These are phyloP conservation scores for Neopestalotiopsis rosae DNA, from an alignment of 2,329 filamentous ascomycete genomes.

Conservation along the genomic window DNA sequence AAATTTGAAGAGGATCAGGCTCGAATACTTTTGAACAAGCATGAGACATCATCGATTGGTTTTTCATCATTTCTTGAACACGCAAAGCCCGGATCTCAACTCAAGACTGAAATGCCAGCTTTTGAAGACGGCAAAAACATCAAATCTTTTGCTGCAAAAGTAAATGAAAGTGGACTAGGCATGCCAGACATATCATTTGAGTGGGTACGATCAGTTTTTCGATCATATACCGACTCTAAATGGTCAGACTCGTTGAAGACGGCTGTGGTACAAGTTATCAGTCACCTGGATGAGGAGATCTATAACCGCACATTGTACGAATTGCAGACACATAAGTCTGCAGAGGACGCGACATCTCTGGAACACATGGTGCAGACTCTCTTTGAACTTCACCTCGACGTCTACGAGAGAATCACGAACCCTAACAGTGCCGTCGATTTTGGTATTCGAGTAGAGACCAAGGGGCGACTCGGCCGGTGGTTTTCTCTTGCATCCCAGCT, in stretches of 20 bases:
- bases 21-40: conserved; percentile 57
- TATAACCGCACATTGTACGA: conserved; percentile 52
- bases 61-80: conserved; percentile 69
- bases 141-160: conserved; percentile 52
- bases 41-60: conserved; percentile 56
- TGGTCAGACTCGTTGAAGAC: conserved; percentile 66
- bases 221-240: conserved; percentile 57
- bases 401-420: conserved; percentile 64
- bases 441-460: conserved; percentile 53
- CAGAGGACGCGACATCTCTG: conserved; percentile 35
- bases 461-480: conserved; percentile 57
- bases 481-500: conserved; percentile 54
- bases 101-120: conserved; percentile 48
- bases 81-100: conserved; percentile 60
- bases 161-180: conserved; percentile 57
- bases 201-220: conserved; percentile 58
- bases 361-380: conserved; percentile 60
- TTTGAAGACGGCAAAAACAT: conserved; percentile 62
- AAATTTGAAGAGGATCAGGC: conserved; percentile 60
- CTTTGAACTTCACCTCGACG: conserved; percentile 66
- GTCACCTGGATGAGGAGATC: conserved; percentile 57
- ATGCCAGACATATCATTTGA: conserved; percentile 63
- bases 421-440: conserved; percentile 60
- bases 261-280: conserved; percentile 61
- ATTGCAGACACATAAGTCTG: conserved; percentile 34